Conservation (phyloP, 352 stramenopile species). For the Blastocystis sp. region DNA sequence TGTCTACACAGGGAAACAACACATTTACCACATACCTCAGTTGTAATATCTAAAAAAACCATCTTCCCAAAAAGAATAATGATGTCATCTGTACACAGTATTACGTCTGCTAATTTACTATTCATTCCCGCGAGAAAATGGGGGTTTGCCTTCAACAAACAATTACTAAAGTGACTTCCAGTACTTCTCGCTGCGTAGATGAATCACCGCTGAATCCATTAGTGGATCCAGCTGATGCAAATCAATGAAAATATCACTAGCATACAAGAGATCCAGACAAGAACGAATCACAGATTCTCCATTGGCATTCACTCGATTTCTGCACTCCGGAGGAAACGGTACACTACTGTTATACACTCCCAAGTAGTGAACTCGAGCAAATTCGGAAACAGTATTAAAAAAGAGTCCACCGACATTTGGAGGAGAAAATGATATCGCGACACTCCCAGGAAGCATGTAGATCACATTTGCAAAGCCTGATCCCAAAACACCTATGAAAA, state of each 20-base stretch:
- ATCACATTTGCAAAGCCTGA: conserved; percentile 55
- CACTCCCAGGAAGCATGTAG: conserved; percentile 49
- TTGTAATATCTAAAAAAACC: neutral
- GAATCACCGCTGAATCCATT: neutral
- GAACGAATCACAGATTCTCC: conserved; percentile 13
- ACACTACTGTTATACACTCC: conserved; percentile 47
- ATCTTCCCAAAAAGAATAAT: neutral
- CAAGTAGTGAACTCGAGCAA: conserved; percentile 33
- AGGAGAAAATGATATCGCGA: conserved; percentile 47
- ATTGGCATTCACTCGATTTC: conserved; percentile 13
- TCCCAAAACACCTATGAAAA: conserved; percentile 16
- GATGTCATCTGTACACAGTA: neutral
- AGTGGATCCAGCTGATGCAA: neutral
- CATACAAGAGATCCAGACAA: conserved; percentile 16
- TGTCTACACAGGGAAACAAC: neutral
- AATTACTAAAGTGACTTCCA: neutral
- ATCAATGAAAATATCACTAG: conserved; percentile 5
- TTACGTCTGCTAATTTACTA: neutral
- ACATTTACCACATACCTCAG: neutral
- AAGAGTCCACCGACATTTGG: conserved; percentile 57
- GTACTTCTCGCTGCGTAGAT: conserved; percentile 25
- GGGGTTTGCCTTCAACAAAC: neutral
- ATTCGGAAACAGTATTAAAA: conserved; percentile 45
- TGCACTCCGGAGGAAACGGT: conserved; percentile 51
- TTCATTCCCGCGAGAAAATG: neutral